Percentiles rank a stretch among this genome's conserved stretches.
These are phyloP conservation scores for Hypoxylon sp. DNA, from an alignment of 2,329 filamentous ascomycete species.

Conservation along the genomic window DNA sequence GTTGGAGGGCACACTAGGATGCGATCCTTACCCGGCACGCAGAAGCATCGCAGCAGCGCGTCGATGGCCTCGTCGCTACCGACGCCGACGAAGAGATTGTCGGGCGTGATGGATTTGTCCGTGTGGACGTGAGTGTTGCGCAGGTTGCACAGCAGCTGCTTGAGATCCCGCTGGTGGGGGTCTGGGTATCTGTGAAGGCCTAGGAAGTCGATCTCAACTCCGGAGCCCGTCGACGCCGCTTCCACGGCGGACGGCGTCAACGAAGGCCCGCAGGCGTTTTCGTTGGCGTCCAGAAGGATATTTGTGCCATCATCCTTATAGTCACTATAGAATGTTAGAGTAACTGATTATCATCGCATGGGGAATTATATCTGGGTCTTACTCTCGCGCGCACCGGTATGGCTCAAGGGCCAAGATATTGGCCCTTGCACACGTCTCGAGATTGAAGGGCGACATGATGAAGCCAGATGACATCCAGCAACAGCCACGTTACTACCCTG, in stretches of 20 bases:
- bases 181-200: slow-evolving; percentile 95
- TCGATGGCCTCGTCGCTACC: slow-evolving; percentile 98
- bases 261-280: slow-evolving; percentile 93
- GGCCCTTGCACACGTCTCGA: slow-evolving; percentile 78
- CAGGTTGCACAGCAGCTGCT: slow-evolving; percentile 85
- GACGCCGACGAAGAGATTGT: slow-evolving; percentile 92
- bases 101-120: slow-evolving; percentile 75
- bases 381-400: slow-evolving; percentile 87
- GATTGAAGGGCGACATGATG: slow-evolving; percentile 73
- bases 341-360: slow-evolving; percentile 11
- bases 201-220: slow-evolving; percentile 77
- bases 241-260: slow-evolving; percentile 66
- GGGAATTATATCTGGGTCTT: slow-evolving; percentile 53
- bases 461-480: slow-evolving; percentile 11
- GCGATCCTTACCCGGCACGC: slow-evolving; percentile 84
- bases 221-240: slow-evolving; percentile 54
- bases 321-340: slow-evolving; percentile 71
- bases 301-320: slow-evolving; percentile 99
- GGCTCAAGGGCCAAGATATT: slow-evolving; percentile 83
- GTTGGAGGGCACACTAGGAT: slow-evolving; percentile 96
- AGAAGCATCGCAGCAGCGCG: slow-evolving; percentile 92
- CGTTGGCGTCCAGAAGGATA: slow-evolving; percentile 95
- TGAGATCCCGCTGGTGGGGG: slow-evolving; percentile 89
- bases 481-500: slow-evolving; percentile 8
- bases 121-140: slow-evolving; percentile 90